Evolutionary conservation across 371 early-diverging fungal genomes (phyloP).

Genomic region (Blakeslea trispora): DNA sequence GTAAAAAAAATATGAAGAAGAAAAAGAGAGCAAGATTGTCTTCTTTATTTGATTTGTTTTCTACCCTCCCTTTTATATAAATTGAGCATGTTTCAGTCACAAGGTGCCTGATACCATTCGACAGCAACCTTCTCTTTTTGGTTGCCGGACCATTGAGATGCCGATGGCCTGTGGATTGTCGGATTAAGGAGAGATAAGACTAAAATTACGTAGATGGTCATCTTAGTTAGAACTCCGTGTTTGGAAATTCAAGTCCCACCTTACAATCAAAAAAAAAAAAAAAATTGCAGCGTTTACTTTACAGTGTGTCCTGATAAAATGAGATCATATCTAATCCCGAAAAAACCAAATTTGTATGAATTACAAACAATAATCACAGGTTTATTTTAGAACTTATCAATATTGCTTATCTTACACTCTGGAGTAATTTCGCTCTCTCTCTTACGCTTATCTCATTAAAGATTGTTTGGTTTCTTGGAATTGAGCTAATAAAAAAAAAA

Average conservation of each 20-base stretch:
- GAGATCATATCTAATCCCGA: no score
- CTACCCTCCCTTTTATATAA: constrained; percentile 9
- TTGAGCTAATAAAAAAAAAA: no score
- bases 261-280: no score
- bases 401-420: neutral
- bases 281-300: no score
- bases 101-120: constrained; percentile 16
- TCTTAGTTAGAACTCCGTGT: neutral
- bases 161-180: constrained; percentile 12
- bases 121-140: constrained; percentile 3
- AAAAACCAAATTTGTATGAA: no score
- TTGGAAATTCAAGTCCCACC: no score
- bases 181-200: constrained; percentile 25
- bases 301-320: no score
- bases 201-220: constrained; percentile 7
- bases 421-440: no score
- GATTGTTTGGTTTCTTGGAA: no score
- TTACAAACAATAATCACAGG: no score
- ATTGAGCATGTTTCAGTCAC: constrained; percentile 15
- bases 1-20: neutral
- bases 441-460: no score
- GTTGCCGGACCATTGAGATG: constrained; percentile 11
- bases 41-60: constrained; percentile 1
- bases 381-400: neutral
- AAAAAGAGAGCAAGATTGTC: neutral